phyloP scores from a whole-genome alignment of 1,284 basidiomycete species.

The Apiotrichum brassicae region DNA sequence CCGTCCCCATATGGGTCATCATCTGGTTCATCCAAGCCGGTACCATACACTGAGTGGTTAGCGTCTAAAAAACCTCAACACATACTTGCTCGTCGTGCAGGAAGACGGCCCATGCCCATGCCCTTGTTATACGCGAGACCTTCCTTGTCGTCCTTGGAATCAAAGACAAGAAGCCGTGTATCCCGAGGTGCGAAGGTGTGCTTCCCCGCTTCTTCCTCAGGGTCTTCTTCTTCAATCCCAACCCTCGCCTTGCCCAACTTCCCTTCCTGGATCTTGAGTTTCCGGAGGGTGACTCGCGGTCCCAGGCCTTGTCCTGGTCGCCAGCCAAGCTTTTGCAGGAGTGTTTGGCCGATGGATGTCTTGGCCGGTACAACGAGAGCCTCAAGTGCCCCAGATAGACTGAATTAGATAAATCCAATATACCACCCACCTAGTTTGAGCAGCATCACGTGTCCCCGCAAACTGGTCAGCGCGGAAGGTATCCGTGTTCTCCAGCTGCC shows the following conservation, averaged over 20 bases:
- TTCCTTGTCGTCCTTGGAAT: conserved; percentile 65
- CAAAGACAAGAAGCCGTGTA: conserved; percentile 58
- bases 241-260: conserved; percentile 42
- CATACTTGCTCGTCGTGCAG: conserved; percentile 23
- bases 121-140: conserved; percentile 73
- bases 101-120: conserved; percentile 53
- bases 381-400: conserved; percentile 52
- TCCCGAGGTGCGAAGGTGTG: conserved; percentile 82
- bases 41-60: conserved; percentile 28
- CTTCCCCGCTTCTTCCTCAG: conserved; percentile 61
- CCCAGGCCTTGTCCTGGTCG: conserved; percentile 85
- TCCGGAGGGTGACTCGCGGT: conserved; percentile 72
- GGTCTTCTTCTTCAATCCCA: conserved; percentile 47
- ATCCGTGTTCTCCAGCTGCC: conserved; percentile 57
- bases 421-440: conserved; percentile 25
- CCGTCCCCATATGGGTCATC: conserved; percentile 68
- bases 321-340: conserved; percentile 95
- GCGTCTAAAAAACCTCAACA: neutral
- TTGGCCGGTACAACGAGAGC: conserved; percentile 45
- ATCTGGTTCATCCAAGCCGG: conserved; percentile 71
- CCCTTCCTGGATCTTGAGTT: conserved; percentile 64
- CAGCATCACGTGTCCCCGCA: conserved; percentile 55
- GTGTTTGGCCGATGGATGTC: conserved; percentile 62
- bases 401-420: conserved; percentile 26
- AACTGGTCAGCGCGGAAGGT: conserved; percentile 56